These are phyloP conservation scores for Omphalotus olearius DNA, from an alignment of 1,284 basidiomycete genomes.

Conservation along the genomic window DNA sequence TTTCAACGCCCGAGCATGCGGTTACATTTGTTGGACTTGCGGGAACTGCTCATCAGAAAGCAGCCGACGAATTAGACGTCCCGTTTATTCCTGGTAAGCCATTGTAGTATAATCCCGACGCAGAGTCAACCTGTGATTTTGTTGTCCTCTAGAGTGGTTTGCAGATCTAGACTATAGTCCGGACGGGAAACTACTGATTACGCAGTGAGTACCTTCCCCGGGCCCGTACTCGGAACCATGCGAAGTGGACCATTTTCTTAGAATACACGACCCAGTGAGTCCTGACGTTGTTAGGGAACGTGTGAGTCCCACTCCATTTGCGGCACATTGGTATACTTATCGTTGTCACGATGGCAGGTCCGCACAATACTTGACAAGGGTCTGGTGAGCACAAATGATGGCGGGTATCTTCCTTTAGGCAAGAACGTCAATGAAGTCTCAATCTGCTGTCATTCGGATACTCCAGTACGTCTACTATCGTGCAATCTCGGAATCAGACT, in stretches of 20 bases:
- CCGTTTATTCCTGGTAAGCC: constrained; percentile 52
- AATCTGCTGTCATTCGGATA: constrained; percentile 65
- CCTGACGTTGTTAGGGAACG: constrained; percentile 38
- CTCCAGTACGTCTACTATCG: constrained; percentile 39
- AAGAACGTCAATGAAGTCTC: constrained; percentile 44
- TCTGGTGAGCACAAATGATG: constrained; percentile 43
- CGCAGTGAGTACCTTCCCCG: constrained; percentile 35
- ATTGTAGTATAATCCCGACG: neutral
- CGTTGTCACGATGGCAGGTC: constrained; percentile 29
- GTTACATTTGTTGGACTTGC: constrained; percentile 58
- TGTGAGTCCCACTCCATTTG: constrained; percentile 25
- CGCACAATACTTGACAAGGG: constrained; percentile 36
- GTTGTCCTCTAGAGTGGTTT: constrained; percentile 48
- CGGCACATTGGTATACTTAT: neutral
- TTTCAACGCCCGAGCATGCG: constrained; percentile 24
- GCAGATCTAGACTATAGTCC: constrained; percentile 55
- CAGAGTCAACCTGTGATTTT: neutral
- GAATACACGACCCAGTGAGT: constrained; percentile 48
- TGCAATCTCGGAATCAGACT: neutral
- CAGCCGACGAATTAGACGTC: constrained; percentile 46
- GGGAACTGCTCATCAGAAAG: constrained; percentile 53
- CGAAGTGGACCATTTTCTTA: constrained; percentile 17
- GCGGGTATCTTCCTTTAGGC: constrained; percentile 38
- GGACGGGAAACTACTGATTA: constrained; percentile 52
- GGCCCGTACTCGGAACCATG: no score